phyloP scores from a whole-genome alignment of 2,329 filamentous ascomycete species.

The Fusarium sp. region DNA sequence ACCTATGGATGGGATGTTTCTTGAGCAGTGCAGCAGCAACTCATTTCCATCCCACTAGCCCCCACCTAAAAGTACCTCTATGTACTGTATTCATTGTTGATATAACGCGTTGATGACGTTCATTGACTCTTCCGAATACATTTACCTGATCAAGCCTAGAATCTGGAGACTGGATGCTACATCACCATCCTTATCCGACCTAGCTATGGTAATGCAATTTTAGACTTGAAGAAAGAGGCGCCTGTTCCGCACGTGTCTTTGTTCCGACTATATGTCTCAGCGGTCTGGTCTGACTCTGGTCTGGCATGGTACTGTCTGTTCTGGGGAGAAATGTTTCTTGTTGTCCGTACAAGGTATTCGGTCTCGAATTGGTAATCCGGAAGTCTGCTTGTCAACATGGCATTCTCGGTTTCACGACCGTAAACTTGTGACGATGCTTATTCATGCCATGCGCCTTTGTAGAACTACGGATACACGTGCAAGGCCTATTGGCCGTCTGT shows the following conservation, averaged over 20 bases:
- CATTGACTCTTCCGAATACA: not conserved
- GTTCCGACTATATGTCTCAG: not conserved
- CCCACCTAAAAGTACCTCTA: conserved; percentile 28
- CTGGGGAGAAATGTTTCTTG: not conserved
- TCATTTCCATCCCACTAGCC: conserved; percentile 38
- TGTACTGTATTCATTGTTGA: not conserved
- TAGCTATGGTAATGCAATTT: conserved; percentile 28
- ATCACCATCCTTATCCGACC: conserved; percentile 7
- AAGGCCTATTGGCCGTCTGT: conserved; percentile 35
- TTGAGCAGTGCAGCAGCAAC: conserved; percentile 20
- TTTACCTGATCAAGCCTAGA: conserved; percentile 37
- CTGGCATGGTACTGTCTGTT: not conserved
- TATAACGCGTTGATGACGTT: conserved; percentile 26
- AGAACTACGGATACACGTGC: conserved; percentile 16
- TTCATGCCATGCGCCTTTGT: not conserved
- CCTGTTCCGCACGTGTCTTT: not conserved
- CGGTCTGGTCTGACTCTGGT: not conserved
- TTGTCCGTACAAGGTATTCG: not conserved
- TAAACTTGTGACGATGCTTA: conserved; percentile 12
- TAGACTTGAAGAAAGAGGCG: conserved; percentile 26
- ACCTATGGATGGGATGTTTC: conserved; percentile 5
- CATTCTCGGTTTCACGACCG: conserved; percentile 8
- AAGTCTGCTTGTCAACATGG: not conserved
- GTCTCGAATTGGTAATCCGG: not conserved
- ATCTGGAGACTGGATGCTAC: conserved; percentile 5